Conservation (phyloP, 495 filamentous ascomycete genomes). For the Trichoderma erinaceum region DNA sequence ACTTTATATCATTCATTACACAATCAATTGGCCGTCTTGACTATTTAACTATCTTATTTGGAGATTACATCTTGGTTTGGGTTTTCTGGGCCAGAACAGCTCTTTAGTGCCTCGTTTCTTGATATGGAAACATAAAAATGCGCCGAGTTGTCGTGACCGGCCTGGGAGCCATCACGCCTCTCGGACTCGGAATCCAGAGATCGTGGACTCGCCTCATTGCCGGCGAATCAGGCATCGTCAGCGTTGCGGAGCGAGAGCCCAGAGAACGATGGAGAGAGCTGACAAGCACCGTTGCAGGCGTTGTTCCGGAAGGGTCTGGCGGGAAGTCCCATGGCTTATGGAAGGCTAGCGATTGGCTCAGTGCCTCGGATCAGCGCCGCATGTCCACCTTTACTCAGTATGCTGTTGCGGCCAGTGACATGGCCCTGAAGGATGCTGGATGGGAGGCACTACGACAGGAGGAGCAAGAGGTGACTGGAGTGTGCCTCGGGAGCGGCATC, state of each 20-base stretch:
- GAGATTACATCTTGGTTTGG: no score
- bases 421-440: slow-evolving; percentile 77
- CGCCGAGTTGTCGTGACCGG: slow-evolving; percentile 93
- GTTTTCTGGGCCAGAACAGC: background rate
- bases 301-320: slow-evolving; percentile 51
- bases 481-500: slow-evolving; percentile 94
- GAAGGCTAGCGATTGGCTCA: slow-evolving; percentile 74
- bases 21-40: background rate
- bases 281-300: slow-evolving; percentile 76
- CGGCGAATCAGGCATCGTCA: slow-evolving; percentile 72
- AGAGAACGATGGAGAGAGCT: slow-evolving; percentile 54
- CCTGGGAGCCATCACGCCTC: slow-evolving; percentile 83
- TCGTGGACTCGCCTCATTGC: slow-evolving; percentile 79
- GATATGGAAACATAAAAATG: slow-evolving; percentile 43
- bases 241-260: slow-evolving; percentile 51
- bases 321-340: slow-evolving; percentile 39
- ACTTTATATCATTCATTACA: background rate
- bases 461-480: slow-evolving; percentile 69
- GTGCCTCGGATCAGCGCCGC: slow-evolving; percentile 62
- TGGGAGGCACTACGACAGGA: slow-evolving; percentile 62
- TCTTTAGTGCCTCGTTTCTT: background rate
- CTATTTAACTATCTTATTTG: background rate
- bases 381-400: slow-evolving; percentile 94
- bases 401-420: slow-evolving; percentile 77
- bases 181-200: slow-evolving; percentile 71